These are phyloP conservation scores for Citrus hindsii DNA, from an alignment of 345 rosid species.

Conservation along the genomic window DNA sequence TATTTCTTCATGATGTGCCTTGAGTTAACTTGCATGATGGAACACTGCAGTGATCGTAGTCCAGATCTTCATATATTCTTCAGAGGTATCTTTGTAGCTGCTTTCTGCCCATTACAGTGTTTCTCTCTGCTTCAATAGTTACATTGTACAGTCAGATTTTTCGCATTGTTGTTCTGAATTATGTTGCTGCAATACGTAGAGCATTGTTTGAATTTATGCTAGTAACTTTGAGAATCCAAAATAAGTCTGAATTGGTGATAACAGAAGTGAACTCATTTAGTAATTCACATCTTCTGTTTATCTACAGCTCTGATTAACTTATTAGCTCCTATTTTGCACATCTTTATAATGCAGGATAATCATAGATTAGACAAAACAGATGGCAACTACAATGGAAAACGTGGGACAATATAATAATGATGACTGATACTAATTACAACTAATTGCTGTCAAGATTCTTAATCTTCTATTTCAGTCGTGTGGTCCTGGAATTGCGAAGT, in stretches of 20 bases:
- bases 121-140: neutral
- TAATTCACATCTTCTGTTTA: neutral
- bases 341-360: neutral
- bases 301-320: neutral
- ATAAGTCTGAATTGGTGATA: neutral
- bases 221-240: neutral
- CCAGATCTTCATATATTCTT: neutral
- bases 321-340: neutral
- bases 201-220: neutral
- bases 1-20: neutral
- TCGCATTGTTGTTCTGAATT: neutral
- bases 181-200: neutral
- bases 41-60: neutral
- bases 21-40: neutral
- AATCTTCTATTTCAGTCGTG: constrained; percentile 5
- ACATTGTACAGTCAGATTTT: neutral
- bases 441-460: neutral
- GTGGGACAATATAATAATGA: constrained; percentile 6
- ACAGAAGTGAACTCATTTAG: neutral
- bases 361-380: neutral
- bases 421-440: neutral
- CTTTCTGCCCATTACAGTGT: neutral
- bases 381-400: neutral
- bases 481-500: neutral
- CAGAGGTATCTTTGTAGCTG: too few species aligned